These are phyloP conservation scores for Pholiota microspora DNA, from an alignment of 768 basidiomycete species.

Conservation along the genomic window DNA sequence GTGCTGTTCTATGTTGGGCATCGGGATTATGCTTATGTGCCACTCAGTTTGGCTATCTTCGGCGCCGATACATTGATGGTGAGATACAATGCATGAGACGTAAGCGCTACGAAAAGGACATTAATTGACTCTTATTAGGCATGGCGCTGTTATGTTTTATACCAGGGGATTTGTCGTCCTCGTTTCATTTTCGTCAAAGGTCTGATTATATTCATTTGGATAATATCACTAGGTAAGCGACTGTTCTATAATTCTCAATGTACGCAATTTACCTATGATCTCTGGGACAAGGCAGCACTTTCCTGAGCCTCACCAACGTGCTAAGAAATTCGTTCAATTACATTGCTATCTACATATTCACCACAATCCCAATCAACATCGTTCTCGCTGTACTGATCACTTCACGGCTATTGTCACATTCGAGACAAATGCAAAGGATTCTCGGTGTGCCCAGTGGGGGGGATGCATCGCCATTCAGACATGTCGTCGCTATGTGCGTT, in stretches of 20 bases:
- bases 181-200: background rate
- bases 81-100: background rate
- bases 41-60: conserved; percentile 10
- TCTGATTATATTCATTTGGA: background rate
- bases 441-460: conserved; percentile 3
- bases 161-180: background rate
- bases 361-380: background rate
- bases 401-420: conserved; percentile 6
- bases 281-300: no score
- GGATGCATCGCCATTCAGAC: conserved; percentile 3
- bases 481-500: conserved; percentile 10
- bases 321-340: no score
- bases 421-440: background rate
- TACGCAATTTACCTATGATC: no score
- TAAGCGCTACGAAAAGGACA: no score
- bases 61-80: conserved; percentile 15
- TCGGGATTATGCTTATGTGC: no score
- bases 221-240: conserved; percentile 4
- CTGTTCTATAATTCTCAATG: background rate
- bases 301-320: no score
- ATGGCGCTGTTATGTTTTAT: conserved; percentile 12
- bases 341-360: no score
- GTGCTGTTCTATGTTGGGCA: no score
- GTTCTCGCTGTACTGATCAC: conserved; percentile 6
- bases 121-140: background rate